These are phyloP conservation scores for Erysimum cheiranthoides DNA, from an alignment of 345 rosid genomes.

Conservation along the genomic window DNA sequence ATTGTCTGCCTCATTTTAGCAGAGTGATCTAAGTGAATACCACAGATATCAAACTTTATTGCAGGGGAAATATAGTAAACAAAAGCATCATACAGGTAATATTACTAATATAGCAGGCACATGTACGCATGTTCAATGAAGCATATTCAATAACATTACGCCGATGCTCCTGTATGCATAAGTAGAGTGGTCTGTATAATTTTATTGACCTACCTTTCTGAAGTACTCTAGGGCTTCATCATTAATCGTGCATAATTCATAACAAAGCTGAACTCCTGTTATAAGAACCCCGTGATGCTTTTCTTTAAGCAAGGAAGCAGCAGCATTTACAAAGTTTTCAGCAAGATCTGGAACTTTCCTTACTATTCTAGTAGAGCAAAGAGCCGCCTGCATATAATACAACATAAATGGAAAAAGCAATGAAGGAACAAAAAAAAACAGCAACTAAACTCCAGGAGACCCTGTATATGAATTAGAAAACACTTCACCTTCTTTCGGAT, in stretches of 20 bases:
- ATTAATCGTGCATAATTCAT: constrained; percentile 87
- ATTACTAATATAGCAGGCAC: constrained; percentile 14
- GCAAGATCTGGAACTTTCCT: constrained; percentile 98
- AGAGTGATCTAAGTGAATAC: constrained; percentile 12
- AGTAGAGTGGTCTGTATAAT: not conserved
- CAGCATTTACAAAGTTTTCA: constrained; percentile 93
- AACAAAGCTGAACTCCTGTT: constrained; percentile 95
- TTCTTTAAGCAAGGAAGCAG: constrained; percentile 88
- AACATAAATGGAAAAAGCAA: constrained; percentile 35
- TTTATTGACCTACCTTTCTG: constrained; percentile 70
- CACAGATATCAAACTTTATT: constrained; percentile 6
- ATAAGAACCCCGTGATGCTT: constrained; percentile 98
- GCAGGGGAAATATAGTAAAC: constrained; percentile 9
- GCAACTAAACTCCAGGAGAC: constrained; percentile 12
- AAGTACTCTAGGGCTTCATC: constrained; percentile 84
- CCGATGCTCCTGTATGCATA: constrained; percentile 9
- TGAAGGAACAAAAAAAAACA: constrained; percentile 23
- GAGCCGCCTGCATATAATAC: constrained; percentile 73
- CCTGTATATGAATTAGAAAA: constrained; percentile 20
- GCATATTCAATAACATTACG: not conserved
- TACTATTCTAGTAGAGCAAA: constrained; percentile 92
- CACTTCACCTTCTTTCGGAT: constrained; percentile 85
- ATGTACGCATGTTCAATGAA: constrained; percentile 24
- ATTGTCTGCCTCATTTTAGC: constrained; percentile 7
- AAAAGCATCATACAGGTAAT: constrained; percentile 26